Evolutionary conservation across 352 stramenopile genomes (phyloP).

Genomic region (Peronospora destructor): DNA sequence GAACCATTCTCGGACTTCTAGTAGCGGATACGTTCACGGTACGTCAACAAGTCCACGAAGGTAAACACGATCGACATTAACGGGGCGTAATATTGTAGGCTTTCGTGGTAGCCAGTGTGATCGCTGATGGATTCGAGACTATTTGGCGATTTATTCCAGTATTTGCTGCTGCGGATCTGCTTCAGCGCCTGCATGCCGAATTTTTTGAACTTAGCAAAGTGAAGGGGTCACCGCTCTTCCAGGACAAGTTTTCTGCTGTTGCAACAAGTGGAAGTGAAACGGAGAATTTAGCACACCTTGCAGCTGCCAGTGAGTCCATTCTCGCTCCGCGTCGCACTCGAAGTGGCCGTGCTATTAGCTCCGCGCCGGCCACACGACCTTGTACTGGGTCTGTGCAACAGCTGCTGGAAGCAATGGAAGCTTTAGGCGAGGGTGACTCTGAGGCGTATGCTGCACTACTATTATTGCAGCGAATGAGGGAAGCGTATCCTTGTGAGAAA

Average conservation of each 20-base stretch:
- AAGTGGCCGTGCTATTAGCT: constrained; percentile 31
- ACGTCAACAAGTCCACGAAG: constrained; percentile 1
- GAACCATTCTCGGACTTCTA: constrained; percentile 74
- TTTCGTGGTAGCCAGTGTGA: constrained; percentile 82
- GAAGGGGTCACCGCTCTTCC: constrained; percentile 54
- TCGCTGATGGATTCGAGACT: constrained; percentile 50
- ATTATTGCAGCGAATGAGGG: constrained; percentile 53
- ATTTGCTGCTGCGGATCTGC: constrained; percentile 69
- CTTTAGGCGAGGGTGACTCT: constrained; percentile 24
- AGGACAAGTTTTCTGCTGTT: constrained; percentile 57
- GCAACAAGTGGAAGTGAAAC: constrained; percentile 10
- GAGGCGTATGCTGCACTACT: constrained; percentile 49
- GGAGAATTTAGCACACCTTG: constrained; percentile 2
- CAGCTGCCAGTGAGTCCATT: constrained; percentile 5
- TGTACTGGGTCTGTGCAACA: constrained; percentile 19
- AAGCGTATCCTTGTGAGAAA: constrained; percentile 42
- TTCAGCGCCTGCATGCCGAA: constrained; percentile 67
- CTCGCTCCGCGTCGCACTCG: constrained; percentile 25
- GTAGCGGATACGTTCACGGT: constrained; percentile 83
- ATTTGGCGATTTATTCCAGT: constrained; percentile 77
- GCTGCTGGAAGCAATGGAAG: constrained; percentile 32
- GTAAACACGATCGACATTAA: neutral
- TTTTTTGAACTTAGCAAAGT: constrained; percentile 65
- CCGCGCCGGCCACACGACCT: constrained; percentile 3
- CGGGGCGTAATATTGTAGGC: constrained; percentile 31